phyloP scores from a whole-genome alignment of 139 green algal species.

The Tetraselmis striata region DNA sequence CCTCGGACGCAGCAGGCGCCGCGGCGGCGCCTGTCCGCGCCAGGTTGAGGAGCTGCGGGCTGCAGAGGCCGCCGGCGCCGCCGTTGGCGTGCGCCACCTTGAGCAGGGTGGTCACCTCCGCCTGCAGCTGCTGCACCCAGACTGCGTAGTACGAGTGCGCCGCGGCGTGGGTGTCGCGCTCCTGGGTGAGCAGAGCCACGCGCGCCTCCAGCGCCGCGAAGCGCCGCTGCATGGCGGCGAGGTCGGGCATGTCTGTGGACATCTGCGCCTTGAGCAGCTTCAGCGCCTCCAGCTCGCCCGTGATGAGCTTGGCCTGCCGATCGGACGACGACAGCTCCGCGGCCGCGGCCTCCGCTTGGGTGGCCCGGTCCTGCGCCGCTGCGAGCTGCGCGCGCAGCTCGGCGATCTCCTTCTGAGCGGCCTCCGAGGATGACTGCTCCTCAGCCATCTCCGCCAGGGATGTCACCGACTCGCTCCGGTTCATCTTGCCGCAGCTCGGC shows the following conservation, averaged over 20 bases:
- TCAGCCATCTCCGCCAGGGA: neutral
- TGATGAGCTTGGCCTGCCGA: too few species aligned
- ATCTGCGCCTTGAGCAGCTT: neutral
- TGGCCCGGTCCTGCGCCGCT: neutral
- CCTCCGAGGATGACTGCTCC: neutral
- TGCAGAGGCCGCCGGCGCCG: neutral
- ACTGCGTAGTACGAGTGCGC: neutral
- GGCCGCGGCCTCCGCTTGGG: neutral
- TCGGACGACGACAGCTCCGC: too few species aligned
- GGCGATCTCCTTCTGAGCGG: neutral
- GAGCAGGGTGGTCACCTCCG: neutral
- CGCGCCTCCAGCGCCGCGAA: neutral
- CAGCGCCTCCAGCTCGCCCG: neutral
- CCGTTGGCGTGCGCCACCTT: neutral
- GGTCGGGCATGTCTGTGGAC: neutral
- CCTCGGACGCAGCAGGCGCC: neutral
- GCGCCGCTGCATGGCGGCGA: neutral
- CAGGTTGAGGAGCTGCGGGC: neutral
- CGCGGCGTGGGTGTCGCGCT: neutral
- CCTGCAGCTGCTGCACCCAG: neutral
- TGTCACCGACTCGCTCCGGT: neutral
- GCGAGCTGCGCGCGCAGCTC: neutral
- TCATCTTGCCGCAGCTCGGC: too few species aligned
- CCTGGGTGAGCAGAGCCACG: neutral
- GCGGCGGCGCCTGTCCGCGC: too few species aligned